A percentile compares a stretch with the other conserved stretches of the same genome.
These are phyloP conservation scores for Cylindrodendrum hubeiense DNA, from an alignment of 2,329 filamentous ascomycete genomes.

Conservation along the genomic window DNA sequence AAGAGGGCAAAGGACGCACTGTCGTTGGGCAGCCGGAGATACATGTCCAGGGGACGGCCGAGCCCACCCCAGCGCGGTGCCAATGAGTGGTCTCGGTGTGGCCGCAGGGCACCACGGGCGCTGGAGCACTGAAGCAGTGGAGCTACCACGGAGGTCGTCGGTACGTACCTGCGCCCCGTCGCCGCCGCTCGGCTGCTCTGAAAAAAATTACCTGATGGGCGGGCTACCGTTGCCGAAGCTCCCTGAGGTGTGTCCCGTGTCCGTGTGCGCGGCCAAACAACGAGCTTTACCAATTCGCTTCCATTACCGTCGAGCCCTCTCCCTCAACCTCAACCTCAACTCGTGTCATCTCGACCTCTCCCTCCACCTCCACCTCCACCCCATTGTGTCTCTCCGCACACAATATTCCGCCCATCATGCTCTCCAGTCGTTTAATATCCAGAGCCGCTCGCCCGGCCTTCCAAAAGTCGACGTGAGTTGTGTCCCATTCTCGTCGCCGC, in stretches of 20 bases:
- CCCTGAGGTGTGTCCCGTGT: constrained; percentile 28
- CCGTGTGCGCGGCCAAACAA: constrained; percentile 36
- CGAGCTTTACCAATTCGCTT: constrained; percentile 37
- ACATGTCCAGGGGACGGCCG: constrained; percentile 36
- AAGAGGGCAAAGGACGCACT: constrained; percentile 9
- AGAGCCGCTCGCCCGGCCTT: constrained; percentile 69
- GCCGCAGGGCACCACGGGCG: neutral
- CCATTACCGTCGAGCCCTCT: constrained; percentile 27
- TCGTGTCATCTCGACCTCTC: constrained; percentile 35
- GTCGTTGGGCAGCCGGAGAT: constrained; percentile 37
- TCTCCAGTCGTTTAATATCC: constrained; percentile 72
- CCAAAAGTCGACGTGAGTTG: constrained; percentile 65
- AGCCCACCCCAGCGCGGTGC: neutral
- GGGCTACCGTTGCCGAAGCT: constrained; percentile 43
- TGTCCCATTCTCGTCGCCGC: constrained; percentile 12
- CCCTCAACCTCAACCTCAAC: constrained; percentile 38
- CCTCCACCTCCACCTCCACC: constrained; percentile 28
- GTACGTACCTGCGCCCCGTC: constrained; percentile 19
- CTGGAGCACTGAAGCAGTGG: constrained; percentile 18
- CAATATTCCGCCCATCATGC: constrained; percentile 60
- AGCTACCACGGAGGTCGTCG: neutral
- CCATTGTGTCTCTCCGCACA: constrained; percentile 44
- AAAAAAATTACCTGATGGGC: constrained; percentile 43
- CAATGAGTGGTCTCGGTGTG: neutral
- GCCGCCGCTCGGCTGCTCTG: constrained; percentile 23